phyloP scores from a whole-genome alignment of 176 grass and related monocot genomes.

The Hsuehochloa calcarea region DNA sequence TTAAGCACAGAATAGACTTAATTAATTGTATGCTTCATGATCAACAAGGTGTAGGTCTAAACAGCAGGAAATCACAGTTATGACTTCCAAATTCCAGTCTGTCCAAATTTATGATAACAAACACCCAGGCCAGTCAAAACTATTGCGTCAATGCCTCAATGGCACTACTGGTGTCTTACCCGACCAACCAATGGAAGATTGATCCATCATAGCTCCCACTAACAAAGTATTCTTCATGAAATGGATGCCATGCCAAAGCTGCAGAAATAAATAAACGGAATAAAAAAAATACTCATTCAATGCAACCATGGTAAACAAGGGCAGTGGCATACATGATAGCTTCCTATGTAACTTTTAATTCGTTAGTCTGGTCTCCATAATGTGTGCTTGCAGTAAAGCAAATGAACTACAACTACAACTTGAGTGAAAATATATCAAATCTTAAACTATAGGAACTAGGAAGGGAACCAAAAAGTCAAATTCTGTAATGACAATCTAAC shows the following conservation, averaged over 20 bases:
- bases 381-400: background rate
- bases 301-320: conserved; percentile 23
- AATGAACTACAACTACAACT: conserved; percentile 8
- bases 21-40: background rate
- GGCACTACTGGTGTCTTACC: conserved; percentile 53
- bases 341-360: background rate
- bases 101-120: conserved; percentile 17
- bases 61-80: conserved; percentile 13
- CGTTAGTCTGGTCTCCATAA: background rate
- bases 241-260: conserved; percentile 98
- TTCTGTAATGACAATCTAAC: conserved; percentile 52
- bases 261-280: conserved; percentile 43
- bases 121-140: background rate
- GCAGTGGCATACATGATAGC: background rate
- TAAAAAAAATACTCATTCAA: conserved; percentile 15
- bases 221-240: conserved; percentile 99
- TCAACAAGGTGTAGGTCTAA: conserved; percentile 2
- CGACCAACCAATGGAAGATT: conserved; percentile 99
- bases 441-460: background rate
- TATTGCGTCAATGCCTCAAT: conserved; percentile 14
- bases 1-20: background rate
- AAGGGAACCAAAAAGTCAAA: conserved; percentile 23
- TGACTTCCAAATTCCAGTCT: background rate
- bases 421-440: background rate
- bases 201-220: conserved; percentile 96